These are phyloP conservation scores for Trypanosoma cruzi DNA, from an alignment of 208 protist species.

Conservation along the genomic window DNA sequence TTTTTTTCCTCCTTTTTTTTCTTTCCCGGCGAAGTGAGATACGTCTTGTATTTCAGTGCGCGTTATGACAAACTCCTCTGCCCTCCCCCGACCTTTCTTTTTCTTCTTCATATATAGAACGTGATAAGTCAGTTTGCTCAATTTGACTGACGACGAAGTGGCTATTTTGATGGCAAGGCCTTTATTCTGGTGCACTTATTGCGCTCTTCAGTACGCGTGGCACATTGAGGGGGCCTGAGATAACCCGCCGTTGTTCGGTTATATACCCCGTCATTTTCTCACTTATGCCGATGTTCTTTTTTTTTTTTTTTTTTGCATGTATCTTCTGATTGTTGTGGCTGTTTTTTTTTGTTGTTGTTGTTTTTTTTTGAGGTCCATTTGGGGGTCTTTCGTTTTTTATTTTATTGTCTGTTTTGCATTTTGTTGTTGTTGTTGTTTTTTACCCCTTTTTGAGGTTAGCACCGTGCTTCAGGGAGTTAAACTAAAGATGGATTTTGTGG, in stretches of 20 bases:
- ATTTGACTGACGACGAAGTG: not conserved
- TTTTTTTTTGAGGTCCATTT: not conserved
- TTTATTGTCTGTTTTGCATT: conserved; percentile 2
- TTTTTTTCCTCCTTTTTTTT: conserved; percentile 10
- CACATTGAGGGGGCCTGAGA: conserved; percentile 37
- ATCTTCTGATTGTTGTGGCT: too few relatives aligned
- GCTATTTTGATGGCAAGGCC: conserved; percentile 7
- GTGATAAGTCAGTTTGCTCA: not conserved
- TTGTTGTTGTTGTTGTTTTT: not conserved
- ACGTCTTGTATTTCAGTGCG: too few relatives aligned
- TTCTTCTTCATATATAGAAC: too few relatives aligned
- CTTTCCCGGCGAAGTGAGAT: too few relatives aligned
- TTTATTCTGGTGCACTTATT: conserved; percentile 37
- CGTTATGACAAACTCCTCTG: not conserved
- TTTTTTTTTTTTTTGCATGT: not conserved
- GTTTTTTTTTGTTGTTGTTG: not conserved
- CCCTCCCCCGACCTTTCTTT: too few relatives aligned
- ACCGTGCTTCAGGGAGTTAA: not conserved
- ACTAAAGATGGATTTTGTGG: conserved; percentile 1
- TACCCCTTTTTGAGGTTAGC: not conserved
- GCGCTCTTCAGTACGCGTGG: conserved; percentile 21
- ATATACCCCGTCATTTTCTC: not conserved
- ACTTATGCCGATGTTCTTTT: not conserved
- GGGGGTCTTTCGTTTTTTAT: conserved; percentile 5
- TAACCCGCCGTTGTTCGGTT: not conserved